Base-by-base conservation (phyloP, 352 stramenopile genomes). In the Globisporangium rhizosaccharum region DNA sequence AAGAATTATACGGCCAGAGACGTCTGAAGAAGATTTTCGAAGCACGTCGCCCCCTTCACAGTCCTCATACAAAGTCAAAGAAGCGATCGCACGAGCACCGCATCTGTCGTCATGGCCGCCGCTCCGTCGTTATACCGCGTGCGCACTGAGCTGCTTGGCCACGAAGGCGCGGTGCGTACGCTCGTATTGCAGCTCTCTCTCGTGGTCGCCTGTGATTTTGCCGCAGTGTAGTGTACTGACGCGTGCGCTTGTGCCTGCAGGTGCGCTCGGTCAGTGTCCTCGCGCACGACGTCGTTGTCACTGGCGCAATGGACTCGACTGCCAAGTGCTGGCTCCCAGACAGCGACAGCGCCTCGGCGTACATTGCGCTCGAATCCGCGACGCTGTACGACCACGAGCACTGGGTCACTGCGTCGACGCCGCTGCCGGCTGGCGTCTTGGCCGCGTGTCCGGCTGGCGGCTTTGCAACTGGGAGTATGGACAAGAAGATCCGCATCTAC, bases 391-490 rank as follows among this genome's bases (percentile, higher is more conserved):
- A 79, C 51, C 85, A 94, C 56, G 81, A 91, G 56, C 85, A 94
- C 68, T 94, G 85, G 85, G 74, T 94, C 28, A 94, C 85, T 20
- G 76, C 81, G 47, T 67, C 79, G 25, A 48, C 81, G 49, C 57
- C 65, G 25, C 65, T 92, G 26, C 66, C 70, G 0, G 59, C 59
- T 10, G 63, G 62, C 41, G 51, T 70, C 9, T 23, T 75, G n/a
- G 44, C 63, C 11, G 53, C 55, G 15, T 67, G 57, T 39, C 63
- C 66, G 15, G 53, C 44, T 10, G 79, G 71, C 7, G 82, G 77
- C 36, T 92, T 92, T 62, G 82, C 75, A 9, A 90, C 82, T 2
- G 85, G 85, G 52, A 79, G 68, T 39, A 94, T 94, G 85, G 85
- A 94, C 71, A 91, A 85, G 56, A 63, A 72, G 26, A 65, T 92